phyloP scores from a whole-genome alignment of 768 basidiomycete species.

The Suillus subluteus region DNA sequence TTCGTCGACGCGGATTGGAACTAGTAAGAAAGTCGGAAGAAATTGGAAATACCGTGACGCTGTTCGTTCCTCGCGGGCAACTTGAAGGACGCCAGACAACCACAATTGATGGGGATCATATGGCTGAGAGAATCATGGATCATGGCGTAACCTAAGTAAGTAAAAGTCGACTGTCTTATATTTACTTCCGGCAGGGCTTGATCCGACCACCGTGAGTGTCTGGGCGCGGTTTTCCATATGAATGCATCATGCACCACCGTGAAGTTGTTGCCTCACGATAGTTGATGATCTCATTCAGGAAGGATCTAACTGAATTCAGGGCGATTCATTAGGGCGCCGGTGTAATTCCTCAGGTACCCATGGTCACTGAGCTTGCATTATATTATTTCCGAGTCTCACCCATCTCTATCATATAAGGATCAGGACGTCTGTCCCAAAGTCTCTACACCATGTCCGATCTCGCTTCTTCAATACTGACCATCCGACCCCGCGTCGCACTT shows the following conservation, averaged over 20 bases:
- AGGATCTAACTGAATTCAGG: not conserved
- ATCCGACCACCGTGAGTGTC: not conserved
- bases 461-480: not conserved
- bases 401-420: constrained; percentile 6
- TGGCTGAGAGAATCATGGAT: too few relatives aligned
- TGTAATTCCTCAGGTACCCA: not conserved
- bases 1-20: not conserved
- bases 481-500: constrained; percentile 17
- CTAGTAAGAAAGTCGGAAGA: not conserved
- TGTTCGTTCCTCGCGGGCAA: not conserved
- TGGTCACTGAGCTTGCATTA: not conserved
- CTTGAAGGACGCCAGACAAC: not conserved
- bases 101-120: too few relatives aligned
- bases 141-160: not conserved
- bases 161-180: not conserved
- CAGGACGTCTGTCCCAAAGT: not conserved
- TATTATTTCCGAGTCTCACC: not conserved
- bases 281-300: not conserved
- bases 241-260: not conserved
- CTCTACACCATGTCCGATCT: not conserved
- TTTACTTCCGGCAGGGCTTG: not conserved
- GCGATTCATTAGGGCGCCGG: not conserved
- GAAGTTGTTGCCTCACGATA: not conserved
- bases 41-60: not conserved
- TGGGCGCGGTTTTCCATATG: not conserved